Evolutionary conservation across 192 early-diverging fungal genomes (phyloP), one percentile per base, ranked within the genome.

Genomic region (Backusella macrospora): DNA sequence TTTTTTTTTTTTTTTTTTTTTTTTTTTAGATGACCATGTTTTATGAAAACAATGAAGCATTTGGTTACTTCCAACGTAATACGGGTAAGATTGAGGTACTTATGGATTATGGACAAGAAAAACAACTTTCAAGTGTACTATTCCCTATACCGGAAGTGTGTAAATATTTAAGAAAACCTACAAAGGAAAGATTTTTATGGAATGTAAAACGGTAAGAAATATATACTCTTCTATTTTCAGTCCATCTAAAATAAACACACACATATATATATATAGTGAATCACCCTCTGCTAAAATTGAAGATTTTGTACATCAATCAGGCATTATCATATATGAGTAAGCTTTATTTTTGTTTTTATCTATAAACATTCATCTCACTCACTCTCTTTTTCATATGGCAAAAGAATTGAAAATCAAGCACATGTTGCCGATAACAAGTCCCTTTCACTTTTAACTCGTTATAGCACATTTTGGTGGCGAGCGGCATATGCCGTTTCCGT

Each of bases 91-190:
- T 75, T 62, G 73, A 75, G 42, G 73, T 75, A 10, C 23, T 75
- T 10, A 75, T 75, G 73, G 73, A 75, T 59, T 75, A 75, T 37
- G 73, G 73, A 26, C 73, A 75, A 69, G 73, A 75, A 29, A 75
- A 75, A 43, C 73, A 75, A 38, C 67, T 75, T 38, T 69, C 67
- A 2, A 66, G 73, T 26, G 73, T 75, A 0, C 21, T 75, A 23
- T 75, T 75, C 29, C 73, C 73, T 68, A 75, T 75, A 26, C 73
- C 73, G 3, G 73, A 75, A 62, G 55, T 75, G 5, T 75, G 73
- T 37, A 75, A 70, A 47, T 75, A 75, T 44, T 45, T 75, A 10
- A 23, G 73, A 34, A 67, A 69, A n/a, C 40, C 44, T 16, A 75
- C 73, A 37, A 75, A 75, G 67, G 47, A 75, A 62, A 66, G 73